These are phyloP conservation scores for Neopestalotiopsis clavispora DNA, from an alignment of 2,329 filamentous ascomycete species.

Conservation along the genomic window DNA sequence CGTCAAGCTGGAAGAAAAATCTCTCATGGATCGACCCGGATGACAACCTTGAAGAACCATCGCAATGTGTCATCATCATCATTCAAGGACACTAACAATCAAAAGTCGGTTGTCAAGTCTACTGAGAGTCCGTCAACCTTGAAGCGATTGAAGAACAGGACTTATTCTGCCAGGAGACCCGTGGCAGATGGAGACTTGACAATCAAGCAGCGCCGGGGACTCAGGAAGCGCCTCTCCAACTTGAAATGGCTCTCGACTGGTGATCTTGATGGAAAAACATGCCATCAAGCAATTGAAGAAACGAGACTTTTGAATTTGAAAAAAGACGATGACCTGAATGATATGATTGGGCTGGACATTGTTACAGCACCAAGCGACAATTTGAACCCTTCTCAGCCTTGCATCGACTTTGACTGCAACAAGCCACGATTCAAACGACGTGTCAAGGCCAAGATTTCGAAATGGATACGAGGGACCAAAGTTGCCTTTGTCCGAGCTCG, in stretches of 20 bases:
- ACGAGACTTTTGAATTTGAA: background rate
- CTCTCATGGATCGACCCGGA: constrained; percentile 11
- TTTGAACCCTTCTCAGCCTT: constrained; percentile 18
- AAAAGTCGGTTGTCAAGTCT: background rate
- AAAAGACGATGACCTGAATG: constrained; percentile 12
- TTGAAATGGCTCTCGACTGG: constrained; percentile 28
- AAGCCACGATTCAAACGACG: constrained; percentile 27
- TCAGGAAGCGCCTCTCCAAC: constrained; percentile 32
- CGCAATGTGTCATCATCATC: background rate
- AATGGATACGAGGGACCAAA: constrained; percentile 33
- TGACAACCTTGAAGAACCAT: constrained; percentile 3
- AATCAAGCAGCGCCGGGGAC: constrained; percentile 23
- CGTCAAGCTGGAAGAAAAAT: constrained; percentile 23
- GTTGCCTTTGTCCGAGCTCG: constrained; percentile 26
- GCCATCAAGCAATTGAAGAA: constrained; percentile 2
- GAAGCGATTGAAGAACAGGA: background rate
- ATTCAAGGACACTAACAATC: background rate
- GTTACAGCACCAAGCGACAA: constrained; percentile 19
- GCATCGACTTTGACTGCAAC: constrained; percentile 17
- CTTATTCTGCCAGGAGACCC: background rate
- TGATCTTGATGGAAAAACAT: constrained; percentile 11
- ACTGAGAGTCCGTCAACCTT: background rate
- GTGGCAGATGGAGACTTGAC: background rate
- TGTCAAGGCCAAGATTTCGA: constrained; percentile 30
- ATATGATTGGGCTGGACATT: constrained; percentile 18